Conservation (phyloP, 495 filamentous ascomycete genomes). For the Sporormia fimetaria region DNA sequence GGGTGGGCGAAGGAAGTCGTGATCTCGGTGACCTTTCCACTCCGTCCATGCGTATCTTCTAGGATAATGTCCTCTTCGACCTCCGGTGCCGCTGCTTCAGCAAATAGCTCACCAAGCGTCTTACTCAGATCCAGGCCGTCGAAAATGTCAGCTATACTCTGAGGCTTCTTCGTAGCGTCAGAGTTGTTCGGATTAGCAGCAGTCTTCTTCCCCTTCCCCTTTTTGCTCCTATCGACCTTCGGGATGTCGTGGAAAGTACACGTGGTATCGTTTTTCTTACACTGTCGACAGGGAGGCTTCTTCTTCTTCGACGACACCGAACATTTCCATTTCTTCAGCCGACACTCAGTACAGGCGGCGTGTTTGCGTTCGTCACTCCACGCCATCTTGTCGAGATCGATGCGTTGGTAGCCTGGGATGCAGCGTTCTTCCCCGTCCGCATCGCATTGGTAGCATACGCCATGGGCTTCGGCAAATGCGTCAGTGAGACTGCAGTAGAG, state of each 20-base stretch:
- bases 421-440: slow-evolving; percentile 2
- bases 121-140: slow-evolving; percentile 2
- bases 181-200: neutral
- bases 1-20: slow-evolving; percentile 16
- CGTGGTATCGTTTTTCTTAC: slow-evolving; percentile 1
- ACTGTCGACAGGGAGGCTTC: slow-evolving; percentile 13
- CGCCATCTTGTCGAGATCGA: slow-evolving; percentile 10
- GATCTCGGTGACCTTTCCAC: slow-evolving; percentile 7
- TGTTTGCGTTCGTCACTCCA: slow-evolving; percentile 5
- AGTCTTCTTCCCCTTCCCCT: slow-evolving; percentile 2
- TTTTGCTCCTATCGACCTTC: neutral
- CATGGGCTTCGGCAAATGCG: neutral
- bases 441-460: slow-evolving; percentile 14
- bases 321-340: slow-evolving; percentile 5
- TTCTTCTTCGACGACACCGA: slow-evolving; percentile 8
- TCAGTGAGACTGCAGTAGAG: neutral
- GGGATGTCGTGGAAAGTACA: slow-evolving; percentile 17
- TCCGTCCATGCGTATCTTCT: slow-evolving; percentile 8
- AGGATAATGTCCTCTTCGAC: no score
- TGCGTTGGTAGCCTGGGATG: slow-evolving; percentile 1
- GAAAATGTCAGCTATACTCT: neutral
- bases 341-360: slow-evolving; percentile 9
- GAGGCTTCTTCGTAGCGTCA: no score
- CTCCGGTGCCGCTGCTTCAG: slow-evolving; percentile 7
- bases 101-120: neutral